phyloP scores from a whole-genome alignment of 2,329 filamentous ascomycete genomes.

The Bipolaris bicolor region DNA sequence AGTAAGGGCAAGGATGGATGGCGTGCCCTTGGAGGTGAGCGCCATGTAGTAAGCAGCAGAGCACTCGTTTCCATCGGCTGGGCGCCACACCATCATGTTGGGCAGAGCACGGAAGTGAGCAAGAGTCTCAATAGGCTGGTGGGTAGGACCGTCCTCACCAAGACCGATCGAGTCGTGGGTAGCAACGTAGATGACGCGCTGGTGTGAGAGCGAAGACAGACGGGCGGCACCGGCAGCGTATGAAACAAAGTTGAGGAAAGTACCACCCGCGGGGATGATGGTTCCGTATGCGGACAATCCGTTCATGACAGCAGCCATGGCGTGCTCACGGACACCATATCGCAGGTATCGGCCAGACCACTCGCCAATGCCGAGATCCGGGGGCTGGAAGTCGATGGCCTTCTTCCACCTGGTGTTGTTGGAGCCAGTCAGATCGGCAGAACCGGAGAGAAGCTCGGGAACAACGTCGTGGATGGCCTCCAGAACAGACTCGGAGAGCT shows the following conservation, averaged over 20 bases:
- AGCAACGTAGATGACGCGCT: constrained; percentile 92
- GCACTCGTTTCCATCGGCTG: constrained; percentile 97
- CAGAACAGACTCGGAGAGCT: constrained; percentile 93
- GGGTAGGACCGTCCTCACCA: constrained; percentile 96
- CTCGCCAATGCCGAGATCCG: constrained; percentile 81
- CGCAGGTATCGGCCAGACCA: constrained; percentile 91
- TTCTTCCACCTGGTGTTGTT: constrained; percentile 99
- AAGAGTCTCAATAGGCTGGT: constrained; percentile 98
- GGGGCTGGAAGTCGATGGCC: constrained; percentile 96
- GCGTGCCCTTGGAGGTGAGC: constrained; percentile 86
- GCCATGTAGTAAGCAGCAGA: constrained; percentile 97
- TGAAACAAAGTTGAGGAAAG: constrained; percentile 99
- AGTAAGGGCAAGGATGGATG: constrained; percentile 91
- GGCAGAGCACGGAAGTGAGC: constrained; percentile 98
- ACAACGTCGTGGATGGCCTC: constrained; percentile 81
- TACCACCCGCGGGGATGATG: constrained; percentile 90
- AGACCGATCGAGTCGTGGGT: constrained; percentile 99
- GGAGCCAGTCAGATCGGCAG: constrained; percentile 95
- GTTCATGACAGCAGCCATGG: constrained; percentile 92
- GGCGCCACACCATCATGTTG: constrained; percentile 99
- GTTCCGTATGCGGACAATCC: constrained; percentile 95
- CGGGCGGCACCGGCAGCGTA: constrained; percentile 96
- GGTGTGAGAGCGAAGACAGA: constrained; percentile 87
- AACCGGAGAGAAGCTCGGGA: constrained; percentile 93
- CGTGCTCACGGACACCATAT: constrained; percentile 91